phyloP scores from a whole-genome alignment of 2,329 filamentous ascomycete genomes.

The Nannizzia gypsea region DNA sequence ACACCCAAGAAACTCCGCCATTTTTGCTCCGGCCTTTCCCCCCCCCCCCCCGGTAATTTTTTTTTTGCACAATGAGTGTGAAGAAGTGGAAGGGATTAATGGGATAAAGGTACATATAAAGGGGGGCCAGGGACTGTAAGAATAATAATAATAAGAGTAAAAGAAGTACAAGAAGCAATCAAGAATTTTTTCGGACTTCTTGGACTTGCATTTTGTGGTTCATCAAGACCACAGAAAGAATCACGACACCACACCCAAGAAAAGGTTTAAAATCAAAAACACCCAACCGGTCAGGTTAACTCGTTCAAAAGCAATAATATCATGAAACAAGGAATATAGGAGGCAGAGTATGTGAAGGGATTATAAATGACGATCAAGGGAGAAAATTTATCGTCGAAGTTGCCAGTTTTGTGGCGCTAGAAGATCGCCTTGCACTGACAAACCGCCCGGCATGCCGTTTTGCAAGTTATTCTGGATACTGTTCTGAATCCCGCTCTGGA shows the following conservation, averaged over 20 bases:
- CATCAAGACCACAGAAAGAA: neutral
- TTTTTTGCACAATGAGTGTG: neutral
- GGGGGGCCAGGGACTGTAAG: neutral
- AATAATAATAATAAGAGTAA: neutral
- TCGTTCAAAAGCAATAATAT: neutral
- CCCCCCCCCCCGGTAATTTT: neutral
- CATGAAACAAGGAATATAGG: neutral
- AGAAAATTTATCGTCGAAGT: neutral
- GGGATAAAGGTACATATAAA: neutral
- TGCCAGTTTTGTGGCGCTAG: conserved; percentile 1
- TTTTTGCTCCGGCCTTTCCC: neutral
- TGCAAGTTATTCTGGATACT: neutral
- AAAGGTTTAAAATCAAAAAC: neutral
- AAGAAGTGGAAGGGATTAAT: neutral
- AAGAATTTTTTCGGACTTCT: neutral
- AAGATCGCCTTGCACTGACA: neutral
- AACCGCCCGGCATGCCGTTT: neutral
- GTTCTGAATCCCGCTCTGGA: neutral
- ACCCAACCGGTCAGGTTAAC: neutral
- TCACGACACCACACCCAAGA: neutral
- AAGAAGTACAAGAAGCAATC: neutral
- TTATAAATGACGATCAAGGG: neutral
- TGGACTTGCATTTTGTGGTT: neutral
- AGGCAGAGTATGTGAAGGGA: neutral
- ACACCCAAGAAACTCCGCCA: neutral